Conservation (phyloP, 1,139 yeast species). For the Candida pseudoviswanathii region DNA sequence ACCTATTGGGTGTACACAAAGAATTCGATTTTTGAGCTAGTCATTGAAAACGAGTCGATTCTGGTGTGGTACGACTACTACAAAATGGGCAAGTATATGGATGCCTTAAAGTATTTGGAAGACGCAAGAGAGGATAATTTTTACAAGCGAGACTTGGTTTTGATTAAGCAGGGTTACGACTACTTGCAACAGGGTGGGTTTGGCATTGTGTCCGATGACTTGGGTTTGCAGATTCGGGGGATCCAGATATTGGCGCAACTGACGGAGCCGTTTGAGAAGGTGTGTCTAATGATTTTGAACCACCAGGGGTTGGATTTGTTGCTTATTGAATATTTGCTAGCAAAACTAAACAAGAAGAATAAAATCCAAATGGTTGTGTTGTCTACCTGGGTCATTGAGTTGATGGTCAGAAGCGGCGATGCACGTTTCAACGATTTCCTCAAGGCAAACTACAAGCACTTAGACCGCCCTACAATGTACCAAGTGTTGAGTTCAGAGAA, state of each 20-base stretch:
- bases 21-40: slow-evolving; percentile 44
- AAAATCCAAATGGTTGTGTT: slow-evolving; percentile 61
- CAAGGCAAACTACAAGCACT: slow-evolving; percentile 41
- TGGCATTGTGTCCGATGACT: slow-evolving; percentile 30
- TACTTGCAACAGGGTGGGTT: slow-evolving; percentile 48
- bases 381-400: slow-evolving; percentile 84
- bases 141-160: slow-evolving; percentile 56
- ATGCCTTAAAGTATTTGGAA: slow-evolving; percentile 58
- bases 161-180: slow-evolving; percentile 64
- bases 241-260: slow-evolving; percentile 66
- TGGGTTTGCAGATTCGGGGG: slow-evolving; percentile 48
- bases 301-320: slow-evolving; percentile 28
- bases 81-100: slow-evolving; percentile 62
- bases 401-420: slow-evolving; percentile 31
- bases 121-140: slow-evolving; percentile 26
- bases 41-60: slow-evolving; percentile 66
- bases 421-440: slow-evolving; percentile 53
- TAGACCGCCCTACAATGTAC: slow-evolving; percentile 70
- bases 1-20: slow-evolving; percentile 25
- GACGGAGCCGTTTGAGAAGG: slow-evolving; percentile 69
- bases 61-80: slow-evolving; percentile 79
- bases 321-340: slow-evolving; percentile 57
- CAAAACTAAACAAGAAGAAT: slow-evolving; percentile 46
- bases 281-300: slow-evolving; percentile 65
- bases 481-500: slow-evolving; percentile 73